Evolutionary conservation across 2,329 filamentous ascomycete species (phyloP).

Genomic region (Neonectria coccinea): DNA sequence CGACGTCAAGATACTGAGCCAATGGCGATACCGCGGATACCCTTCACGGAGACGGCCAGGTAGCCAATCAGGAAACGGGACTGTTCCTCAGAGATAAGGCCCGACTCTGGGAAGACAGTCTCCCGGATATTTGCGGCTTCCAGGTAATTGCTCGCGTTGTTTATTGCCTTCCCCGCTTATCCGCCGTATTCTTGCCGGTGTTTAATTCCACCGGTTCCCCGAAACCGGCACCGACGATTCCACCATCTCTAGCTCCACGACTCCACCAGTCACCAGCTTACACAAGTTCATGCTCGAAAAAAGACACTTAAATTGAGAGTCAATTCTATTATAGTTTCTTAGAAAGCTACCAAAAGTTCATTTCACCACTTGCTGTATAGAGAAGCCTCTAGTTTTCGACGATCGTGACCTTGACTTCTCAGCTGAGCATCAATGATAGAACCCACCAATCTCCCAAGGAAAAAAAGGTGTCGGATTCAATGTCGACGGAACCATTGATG

Average conservation of each 20-base stretch:
- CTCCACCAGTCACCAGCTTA: not conserved
- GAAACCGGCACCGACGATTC: not conserved
- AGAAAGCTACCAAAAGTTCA: no score
- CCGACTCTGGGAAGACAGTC: not conserved
- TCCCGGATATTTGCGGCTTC: not conserved
- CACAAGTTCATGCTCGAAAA: not conserved
- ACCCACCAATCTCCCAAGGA: no score
- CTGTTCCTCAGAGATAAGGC: not conserved
- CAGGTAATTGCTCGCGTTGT: not conserved
- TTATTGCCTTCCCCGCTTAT: slow-evolving; percentile 1
- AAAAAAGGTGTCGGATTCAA: no score
- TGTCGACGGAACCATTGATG: no score
- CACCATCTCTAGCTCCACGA: not conserved
- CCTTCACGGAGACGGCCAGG: not conserved
- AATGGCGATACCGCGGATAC: not conserved
- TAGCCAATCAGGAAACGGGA: not conserved
- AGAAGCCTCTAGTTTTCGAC: no score
- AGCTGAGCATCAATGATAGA: no score
- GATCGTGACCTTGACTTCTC: no score
- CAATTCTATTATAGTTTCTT: no score
- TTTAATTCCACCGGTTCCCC: not conserved
- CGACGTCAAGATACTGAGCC: not conserved
- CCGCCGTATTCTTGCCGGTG: not conserved
- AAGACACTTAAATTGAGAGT: no score
- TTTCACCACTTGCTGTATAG: no score